A percentile compares a stretch with the other conserved stretches of the same genome.
These are phyloP conservation scores for Persicaria maculosa DNA, from an alignment of 148 eudicot genomes.

Conservation along the genomic window DNA sequence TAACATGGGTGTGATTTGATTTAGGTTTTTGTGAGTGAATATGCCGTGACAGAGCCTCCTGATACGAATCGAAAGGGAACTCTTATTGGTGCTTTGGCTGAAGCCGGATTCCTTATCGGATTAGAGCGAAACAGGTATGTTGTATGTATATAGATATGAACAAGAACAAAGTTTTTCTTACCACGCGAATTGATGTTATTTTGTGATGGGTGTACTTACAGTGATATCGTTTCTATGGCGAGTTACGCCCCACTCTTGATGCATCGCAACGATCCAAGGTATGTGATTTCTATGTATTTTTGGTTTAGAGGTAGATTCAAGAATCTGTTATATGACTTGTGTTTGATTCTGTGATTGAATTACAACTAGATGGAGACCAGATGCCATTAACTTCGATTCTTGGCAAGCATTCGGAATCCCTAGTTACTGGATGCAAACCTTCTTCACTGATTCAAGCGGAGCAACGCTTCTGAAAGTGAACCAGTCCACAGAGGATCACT, in stretches of 20 bases:
- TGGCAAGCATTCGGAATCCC: conserved; percentile 14
- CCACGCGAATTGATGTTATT: background rate
- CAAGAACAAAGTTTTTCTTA: background rate
- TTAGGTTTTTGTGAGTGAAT: conserved; percentile 87
- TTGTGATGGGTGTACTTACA: background rate
- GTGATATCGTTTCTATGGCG: conserved; percentile 11
- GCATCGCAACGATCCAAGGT: conserved; percentile 10
- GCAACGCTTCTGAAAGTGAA: conserved; percentile 4
- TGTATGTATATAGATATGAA: background rate
- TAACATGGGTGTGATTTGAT: background rate
- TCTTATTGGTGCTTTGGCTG: conserved; percentile 58
- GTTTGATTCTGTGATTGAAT: background rate
- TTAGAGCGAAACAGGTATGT: conserved; percentile 55
- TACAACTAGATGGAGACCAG: conserved; percentile 8
- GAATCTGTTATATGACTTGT: background rate
- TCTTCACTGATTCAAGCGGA: conserved; percentile 12
- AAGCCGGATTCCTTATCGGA: conserved; percentile 82
- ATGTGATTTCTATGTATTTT: background rate
- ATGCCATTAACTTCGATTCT: conserved; percentile 11
- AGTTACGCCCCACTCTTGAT: conserved; percentile 11
- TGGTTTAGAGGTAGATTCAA: background rate
- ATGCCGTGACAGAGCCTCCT: conserved; percentile 48
- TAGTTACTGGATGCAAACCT: conserved; percentile 14
- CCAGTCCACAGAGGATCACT: background rate
- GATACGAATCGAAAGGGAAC: conserved; percentile 36